These are phyloP conservation scores for Drechslera avenae DNA, from an alignment of 2,329 filamentous ascomycete species.

Conservation along the genomic window DNA sequence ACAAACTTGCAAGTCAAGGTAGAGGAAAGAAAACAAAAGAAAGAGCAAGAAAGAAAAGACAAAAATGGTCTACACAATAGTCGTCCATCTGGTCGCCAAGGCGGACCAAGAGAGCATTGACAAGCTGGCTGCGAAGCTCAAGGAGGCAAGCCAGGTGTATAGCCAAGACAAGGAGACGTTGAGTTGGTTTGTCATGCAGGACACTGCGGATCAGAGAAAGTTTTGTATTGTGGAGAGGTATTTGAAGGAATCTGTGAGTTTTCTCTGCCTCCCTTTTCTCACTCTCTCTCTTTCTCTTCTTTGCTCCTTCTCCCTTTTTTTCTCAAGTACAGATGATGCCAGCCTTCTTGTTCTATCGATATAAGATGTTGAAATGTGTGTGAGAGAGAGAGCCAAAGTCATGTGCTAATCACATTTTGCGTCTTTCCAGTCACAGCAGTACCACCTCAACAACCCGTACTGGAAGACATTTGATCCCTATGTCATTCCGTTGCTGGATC, in stretches of 20 bases:
- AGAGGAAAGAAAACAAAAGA: neutral
- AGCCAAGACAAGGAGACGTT: conserved; percentile 70
- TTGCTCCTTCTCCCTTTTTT: no score
- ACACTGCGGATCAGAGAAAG: conserved; percentile 67
- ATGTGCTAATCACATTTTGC: no score
- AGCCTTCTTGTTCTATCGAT: no score
- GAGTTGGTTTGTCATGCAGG: conserved; percentile 78
- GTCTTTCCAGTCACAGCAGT: conserved; percentile 51
- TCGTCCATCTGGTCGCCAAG: conserved; percentile 73
- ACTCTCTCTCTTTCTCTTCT: no score
- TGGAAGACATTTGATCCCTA: conserved; percentile 79
- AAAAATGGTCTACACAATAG: conserved; percentile 71
- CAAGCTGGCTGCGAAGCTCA: conserved; percentile 72
- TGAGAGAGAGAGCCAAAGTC: conserved; percentile 13
- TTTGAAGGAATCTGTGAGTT: conserved; percentile 65
- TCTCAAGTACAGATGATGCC: no score
- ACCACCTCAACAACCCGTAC: conserved; percentile 66
- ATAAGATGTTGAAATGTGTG: no score
- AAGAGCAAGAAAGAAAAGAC: neutral
- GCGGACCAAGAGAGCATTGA: conserved; percentile 66
- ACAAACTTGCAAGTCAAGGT: no score
- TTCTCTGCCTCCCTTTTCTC: neutral
- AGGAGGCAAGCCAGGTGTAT: conserved; percentile 76
- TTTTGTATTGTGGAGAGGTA: conserved; percentile 80
- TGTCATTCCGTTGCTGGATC: conserved; percentile 69